Conservation (phyloP, 202 grass and related monocot genomes). For the Musa balbisiana region DNA sequence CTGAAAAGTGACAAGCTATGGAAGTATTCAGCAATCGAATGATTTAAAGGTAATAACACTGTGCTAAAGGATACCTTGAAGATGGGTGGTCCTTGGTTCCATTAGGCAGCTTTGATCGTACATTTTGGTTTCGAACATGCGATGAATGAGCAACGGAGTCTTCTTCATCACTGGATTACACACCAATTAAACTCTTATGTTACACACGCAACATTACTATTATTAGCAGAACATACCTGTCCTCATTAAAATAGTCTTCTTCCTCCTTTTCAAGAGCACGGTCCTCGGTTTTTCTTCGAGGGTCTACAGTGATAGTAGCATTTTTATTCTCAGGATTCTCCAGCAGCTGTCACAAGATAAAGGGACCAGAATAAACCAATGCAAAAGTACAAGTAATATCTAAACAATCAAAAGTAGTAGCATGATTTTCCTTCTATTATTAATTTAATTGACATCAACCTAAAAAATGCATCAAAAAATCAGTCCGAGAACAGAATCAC, state of each 20-base stretch:
- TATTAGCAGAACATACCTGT: conserved; percentile 40
- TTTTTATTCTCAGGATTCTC: conserved; percentile 59
- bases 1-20: too few species aligned
- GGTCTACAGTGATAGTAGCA: conserved; percentile 42
- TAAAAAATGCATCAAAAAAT: conserved; percentile 1
- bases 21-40: not conserved
- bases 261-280: conserved; percentile 98
- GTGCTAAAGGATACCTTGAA: conserved; percentile 40
- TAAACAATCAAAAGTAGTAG: conserved; percentile 1
- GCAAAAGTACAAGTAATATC: not conserved
- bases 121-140: conserved; percentile 38
- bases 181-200: not conserved
- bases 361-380: not conserved
- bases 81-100: conserved; percentile 51
- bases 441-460: not conserved
- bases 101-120: conserved; percentile 42
- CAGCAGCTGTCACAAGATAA: conserved; percentile 37
- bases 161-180: conserved; percentile 73
- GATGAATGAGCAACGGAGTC: conserved; percentile 48
- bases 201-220: not conserved
- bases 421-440: conserved; percentile 3
- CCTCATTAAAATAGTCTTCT: conserved; percentile 96
- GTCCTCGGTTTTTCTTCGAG: conserved; percentile 66
- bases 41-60: conserved; percentile 1
- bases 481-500: conserved; percentile 12